Evolutionary conservation across 495 filamentous ascomycete species (phyloP), one percentile per base, ranked within the genome.

Genomic region (Rostrohypoxylon terebratum): DNA sequence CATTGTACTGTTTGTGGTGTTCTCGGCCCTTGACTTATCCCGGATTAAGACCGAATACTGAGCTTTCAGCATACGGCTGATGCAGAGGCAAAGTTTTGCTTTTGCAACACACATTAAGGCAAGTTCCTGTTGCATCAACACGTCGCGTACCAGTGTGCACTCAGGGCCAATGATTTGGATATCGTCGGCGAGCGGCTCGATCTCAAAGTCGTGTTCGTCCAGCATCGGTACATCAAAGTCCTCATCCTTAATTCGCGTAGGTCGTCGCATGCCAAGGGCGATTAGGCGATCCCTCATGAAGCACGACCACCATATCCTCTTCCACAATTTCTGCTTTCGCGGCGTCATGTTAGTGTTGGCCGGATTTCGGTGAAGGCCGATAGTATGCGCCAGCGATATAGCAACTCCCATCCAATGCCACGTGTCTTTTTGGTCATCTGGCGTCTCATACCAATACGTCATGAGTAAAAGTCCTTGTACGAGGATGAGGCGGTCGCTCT

Each of bases 401-500:
- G 92, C 93, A 28, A 95, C 90, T 13, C 93, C 93, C 90, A 94
- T 94, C 92, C 92, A 96, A 77, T 96, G 92, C 91, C 92, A 94
- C 20, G 92, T 94, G 77, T 95, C 93, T 72, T 95, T 96, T 76
- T 93, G 91, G 79, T 95, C 93, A 72, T 95, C 91, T 1, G 93
- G 92, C 0, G 92, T 94, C 77, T 95, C 92, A 73, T 95, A 96
- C 92, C 92, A 96, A 76, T 93, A 94, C 10, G 92, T 94, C 90
- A 97, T 93, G 23, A 97, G 82, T 8, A 97, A 83, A 4, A 96
- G 83, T 10, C 91, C 89, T 77, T 97, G 93, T 3, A 96, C 91
- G n/a, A 96, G 84, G 13, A 90, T 86, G 60, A 96, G 88, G 38
- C 92, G 91, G 74, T 94, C 91, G 21, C 88, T 87, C 78, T 97